Base-by-base conservation (phyloP, 2,329 filamentous ascomycete genomes). In the Biscogniauxia mediterranea region DNA sequence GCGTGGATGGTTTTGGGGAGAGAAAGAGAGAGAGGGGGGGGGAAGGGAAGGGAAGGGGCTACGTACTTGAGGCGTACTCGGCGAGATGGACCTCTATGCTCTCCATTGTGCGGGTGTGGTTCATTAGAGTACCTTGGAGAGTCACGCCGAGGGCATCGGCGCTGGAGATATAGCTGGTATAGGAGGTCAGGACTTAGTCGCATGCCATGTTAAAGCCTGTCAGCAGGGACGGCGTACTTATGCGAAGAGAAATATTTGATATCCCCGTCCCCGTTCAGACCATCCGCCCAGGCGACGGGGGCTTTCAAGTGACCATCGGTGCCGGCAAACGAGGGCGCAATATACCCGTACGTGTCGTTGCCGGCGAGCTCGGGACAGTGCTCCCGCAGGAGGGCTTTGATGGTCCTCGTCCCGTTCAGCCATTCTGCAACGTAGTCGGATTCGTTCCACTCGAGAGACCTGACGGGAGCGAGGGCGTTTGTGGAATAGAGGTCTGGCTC, bases 121-220 rank as follows among this genome's bases (percentile, higher is more conserved):
- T 89, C 81, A 89, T 83, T 2, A 89, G 77, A 0, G 86, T 88
- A 19, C 79, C 79, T 69, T 85, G 83, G 0, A 89, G 80, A 0
- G 86, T 89, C 1, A 89, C 83, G 15, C 86, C 86, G 0, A 81
- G 84, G n/a, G 79, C 76, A 1, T 78, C 79, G 46, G 86, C 84
- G 57, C 84, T 85, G 58, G 79, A 82, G 65, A 89, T 88, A 72
- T 89, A 89, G 75, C 85, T 88, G 61, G 53, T 17, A 54, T 32
- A 9, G 28, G 11, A 13, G 2, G 2, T 32, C 11, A 32, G 7
- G 28, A 32, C 28, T 23, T 23, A 23, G 5, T 23, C 23, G 5
- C 23, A 23, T 6, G 28, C 28, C 28, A 32, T 9, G 7, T 32
- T 32, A 9, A 9, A 32, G 28, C 28, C 23, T 23, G 23, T 23